Conservation (phyloP, 768 basidiomycete species). For the Crassisporium funariophilum region DNA sequence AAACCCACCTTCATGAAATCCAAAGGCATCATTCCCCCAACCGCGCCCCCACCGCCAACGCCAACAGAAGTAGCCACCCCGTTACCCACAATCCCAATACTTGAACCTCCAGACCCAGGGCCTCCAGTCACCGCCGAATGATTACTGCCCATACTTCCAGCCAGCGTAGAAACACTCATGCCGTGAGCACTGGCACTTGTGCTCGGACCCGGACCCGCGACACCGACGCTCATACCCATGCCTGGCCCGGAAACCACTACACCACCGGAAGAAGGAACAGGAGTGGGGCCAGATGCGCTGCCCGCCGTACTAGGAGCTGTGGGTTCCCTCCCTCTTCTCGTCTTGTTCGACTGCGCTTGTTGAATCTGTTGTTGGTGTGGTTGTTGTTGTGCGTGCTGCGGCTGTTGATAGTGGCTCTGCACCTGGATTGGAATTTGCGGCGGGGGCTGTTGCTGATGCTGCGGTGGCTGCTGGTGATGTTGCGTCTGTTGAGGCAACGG, state of each 20-base stretch:
- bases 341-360: neutral
- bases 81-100: neutral
- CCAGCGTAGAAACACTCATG: too few relatives aligned
- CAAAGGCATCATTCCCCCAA: neutral
- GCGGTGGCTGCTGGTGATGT: constrained; percentile 9
- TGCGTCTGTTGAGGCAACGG: constrained; percentile 1
- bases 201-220: too few relatives aligned
- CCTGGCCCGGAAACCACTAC: too few relatives aligned
- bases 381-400: constrained; percentile 14
- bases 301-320: neutral
- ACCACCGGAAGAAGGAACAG: too few relatives aligned
- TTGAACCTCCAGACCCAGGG: too few relatives aligned
- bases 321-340: neutral
- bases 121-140: too few relatives aligned
- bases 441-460: constrained; percentile 9
- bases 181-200: too few relatives aligned
- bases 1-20: constrained; percentile 19
- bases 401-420: constrained; percentile 2
- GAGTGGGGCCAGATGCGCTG: too few relatives aligned
- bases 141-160: too few relatives aligned
- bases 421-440: too few relatives aligned
- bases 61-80: neutral
- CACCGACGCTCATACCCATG: too few relatives aligned
- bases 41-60: neutral
- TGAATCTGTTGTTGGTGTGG: constrained; percentile 13